Evolutionary conservation across 495 filamentous ascomycete species (phyloP).

Genomic region (Lophium mytilinum): DNA sequence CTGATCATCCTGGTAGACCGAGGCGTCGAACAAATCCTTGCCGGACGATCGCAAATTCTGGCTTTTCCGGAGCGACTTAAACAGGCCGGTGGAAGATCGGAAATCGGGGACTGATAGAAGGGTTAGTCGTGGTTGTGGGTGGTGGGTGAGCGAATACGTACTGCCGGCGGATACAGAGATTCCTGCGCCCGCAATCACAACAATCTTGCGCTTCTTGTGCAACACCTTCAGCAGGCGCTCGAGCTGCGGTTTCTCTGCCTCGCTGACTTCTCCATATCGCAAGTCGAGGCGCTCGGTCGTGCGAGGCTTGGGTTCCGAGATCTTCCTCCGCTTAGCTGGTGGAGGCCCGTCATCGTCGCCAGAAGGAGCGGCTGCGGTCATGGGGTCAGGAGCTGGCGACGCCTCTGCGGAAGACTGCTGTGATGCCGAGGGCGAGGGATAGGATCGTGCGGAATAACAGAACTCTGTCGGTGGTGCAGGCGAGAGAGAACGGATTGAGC

Average conservation of each 20-base stretch:
- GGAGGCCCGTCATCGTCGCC: constrained; percentile 47
- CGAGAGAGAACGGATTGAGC: constrained; percentile 45
- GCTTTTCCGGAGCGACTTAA: constrained; percentile 70
- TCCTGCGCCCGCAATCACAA: constrained; percentile 91
- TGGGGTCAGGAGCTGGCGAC: constrained; percentile 31
- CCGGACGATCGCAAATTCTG: constrained; percentile 89
- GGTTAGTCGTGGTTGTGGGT: constrained; percentile 1
- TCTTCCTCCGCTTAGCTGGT: constrained; percentile 66
- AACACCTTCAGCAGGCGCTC: constrained; percentile 66
- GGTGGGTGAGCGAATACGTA: constrained; percentile 44
- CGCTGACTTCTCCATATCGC: constrained; percentile 36
- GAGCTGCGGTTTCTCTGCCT: constrained; percentile 50
- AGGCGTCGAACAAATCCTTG: constrained; percentile 94
- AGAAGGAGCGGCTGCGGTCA: constrained; percentile 14
- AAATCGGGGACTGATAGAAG: constrained; percentile 78
- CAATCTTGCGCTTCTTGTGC: constrained; percentile 85
- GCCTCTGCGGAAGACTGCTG: constrained; percentile 40
- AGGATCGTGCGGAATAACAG: constrained; percentile 18
- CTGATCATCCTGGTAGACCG: constrained; percentile 84
- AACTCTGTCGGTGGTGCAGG: constrained; percentile 48
- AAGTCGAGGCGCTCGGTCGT: constrained; percentile 72
- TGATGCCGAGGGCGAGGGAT: constrained; percentile 52
- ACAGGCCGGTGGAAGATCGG: constrained; percentile 80
- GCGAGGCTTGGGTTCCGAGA: constrained; percentile 61
- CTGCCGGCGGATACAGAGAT: constrained; percentile 95